phyloP scores from a whole-genome alignment of 139 green algal species.

The Volvox reticuliferus region DNA sequence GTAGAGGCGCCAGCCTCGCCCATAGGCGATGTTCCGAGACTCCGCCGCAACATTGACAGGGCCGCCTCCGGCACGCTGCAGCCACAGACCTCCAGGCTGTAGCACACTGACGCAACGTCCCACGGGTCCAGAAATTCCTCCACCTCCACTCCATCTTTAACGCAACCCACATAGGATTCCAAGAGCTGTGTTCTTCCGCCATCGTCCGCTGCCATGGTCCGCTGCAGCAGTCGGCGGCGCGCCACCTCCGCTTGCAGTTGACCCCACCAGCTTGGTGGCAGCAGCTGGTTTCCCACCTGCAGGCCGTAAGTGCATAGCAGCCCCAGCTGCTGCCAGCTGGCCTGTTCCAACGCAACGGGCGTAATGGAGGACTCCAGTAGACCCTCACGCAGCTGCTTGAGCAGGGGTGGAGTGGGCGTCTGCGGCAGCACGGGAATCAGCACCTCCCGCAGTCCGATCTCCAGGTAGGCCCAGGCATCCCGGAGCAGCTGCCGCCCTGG shows the following conservation, averaged over 20 bases:
- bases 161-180: neutral
- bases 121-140: neutral
- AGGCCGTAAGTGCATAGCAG: neutral
- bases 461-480: neutral
- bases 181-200: neutral
- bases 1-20: neutral
- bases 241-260: neutral
- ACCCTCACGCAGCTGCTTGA: neutral
- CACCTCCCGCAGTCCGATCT: neutral
- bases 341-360: neutral
- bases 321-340: slow-evolving; percentile 7
- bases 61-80: neutral
- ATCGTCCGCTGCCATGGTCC: neutral
- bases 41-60: neutral
- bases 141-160: neutral
- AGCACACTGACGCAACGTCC: slow-evolving; percentile 21
- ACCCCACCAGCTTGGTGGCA: neutral
- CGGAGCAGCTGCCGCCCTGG: neutral
- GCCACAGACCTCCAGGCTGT: slow-evolving; percentile 3
- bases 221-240: neutral
- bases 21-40: neutral
- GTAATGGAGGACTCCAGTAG: neutral
- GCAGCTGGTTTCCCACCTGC: neutral
- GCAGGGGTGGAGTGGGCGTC: neutral
- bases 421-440: slow-evolving; percentile 32